These are phyloP conservation scores for Boletus tomentosulus DNA, from an alignment of 768 basidiomycete genomes.

Conservation along the genomic window DNA sequence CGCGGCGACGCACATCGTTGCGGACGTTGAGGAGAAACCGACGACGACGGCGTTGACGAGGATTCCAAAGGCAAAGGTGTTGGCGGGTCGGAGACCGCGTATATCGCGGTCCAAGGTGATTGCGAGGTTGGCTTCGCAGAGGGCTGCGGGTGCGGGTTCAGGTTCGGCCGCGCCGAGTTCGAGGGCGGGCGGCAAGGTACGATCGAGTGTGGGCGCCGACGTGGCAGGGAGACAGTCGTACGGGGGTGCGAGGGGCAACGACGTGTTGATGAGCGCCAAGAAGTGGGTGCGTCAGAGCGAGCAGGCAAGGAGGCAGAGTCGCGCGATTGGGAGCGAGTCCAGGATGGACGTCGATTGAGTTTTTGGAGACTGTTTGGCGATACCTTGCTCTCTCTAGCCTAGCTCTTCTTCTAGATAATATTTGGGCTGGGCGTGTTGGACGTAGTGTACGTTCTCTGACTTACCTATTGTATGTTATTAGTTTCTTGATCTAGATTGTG, in stretches of 20 bases:
- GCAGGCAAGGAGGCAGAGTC: constrained; percentile 56
- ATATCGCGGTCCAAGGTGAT: constrained; percentile 82
- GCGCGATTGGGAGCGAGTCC: constrained; percentile 20
- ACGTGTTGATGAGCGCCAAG: constrained; percentile 60
- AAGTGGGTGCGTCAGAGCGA: constrained; percentile 75
- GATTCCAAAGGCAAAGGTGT: constrained; percentile 27
- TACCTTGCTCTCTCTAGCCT: not conserved
- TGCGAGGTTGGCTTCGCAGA: constrained; percentile 69
- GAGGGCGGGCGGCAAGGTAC: constrained; percentile 30
- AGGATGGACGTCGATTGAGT: constrained; percentile 14
- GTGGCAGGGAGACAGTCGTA: constrained; percentile 21
- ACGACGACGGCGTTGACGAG: constrained; percentile 5
- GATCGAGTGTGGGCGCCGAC: constrained; percentile 51
- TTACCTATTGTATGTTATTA: constrained; percentile 10
- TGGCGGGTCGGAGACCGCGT: constrained; percentile 58
- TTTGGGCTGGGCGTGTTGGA: not conserved
- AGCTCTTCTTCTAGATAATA: constrained; percentile 1
- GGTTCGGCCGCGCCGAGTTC: constrained; percentile 11
- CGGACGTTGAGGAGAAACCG: not conserved
- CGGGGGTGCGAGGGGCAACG: constrained; percentile 30
- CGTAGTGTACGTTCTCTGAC: not conserved
- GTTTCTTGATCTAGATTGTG: not conserved
- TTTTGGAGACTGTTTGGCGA: not conserved
- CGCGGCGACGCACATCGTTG: constrained; percentile 27
- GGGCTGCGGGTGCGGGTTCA: constrained; percentile 37